Evolutionary conservation across 1,139 yeast species (phyloP).

Genomic region (Debaryomyces coudertii): DNA sequence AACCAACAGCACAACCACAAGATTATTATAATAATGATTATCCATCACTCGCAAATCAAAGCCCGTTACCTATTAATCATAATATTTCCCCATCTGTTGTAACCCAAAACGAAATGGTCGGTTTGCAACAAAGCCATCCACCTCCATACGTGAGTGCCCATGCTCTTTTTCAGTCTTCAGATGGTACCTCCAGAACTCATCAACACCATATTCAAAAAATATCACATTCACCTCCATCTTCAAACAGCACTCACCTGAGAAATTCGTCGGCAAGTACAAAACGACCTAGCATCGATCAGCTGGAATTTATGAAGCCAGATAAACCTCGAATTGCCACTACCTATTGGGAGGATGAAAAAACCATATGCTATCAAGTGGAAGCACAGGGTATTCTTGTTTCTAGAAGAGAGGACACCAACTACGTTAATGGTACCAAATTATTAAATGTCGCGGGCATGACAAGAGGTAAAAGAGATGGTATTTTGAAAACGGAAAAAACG

Average conservation of each 20-base stretch:
- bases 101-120: slow-evolving; percentile 1
- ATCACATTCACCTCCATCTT: slow-evolving; percentile 14
- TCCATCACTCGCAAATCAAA: slow-evolving; percentile 4
- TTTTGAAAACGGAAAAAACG: slow-evolving; percentile 53
- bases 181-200: slow-evolving; percentile 7
- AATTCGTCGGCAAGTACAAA: slow-evolving; percentile 19
- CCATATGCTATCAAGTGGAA: slow-evolving; percentile 53
- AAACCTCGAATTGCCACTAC: slow-evolving; percentile 50
- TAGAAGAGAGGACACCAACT: slow-evolving; percentile 54
- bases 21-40: slow-evolving; percentile 13
- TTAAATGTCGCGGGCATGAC: slow-evolving; percentile 94
- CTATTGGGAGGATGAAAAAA: slow-evolving; percentile 52
- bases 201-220: slow-evolving; percentile 16
- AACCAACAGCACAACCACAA: slow-evolving; percentile 13
- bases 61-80: slow-evolving; percentile 4
- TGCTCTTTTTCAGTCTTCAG: slow-evolving; percentile 4
- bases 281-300: slow-evolving; percentile 7
- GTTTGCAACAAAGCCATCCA: not conserved
- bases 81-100: not conserved
- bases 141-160: not conserved
- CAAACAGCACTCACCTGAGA: slow-evolving; percentile 19
- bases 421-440: slow-evolving; percentile 61
- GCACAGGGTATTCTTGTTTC: slow-evolving; percentile 50
- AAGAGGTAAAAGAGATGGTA: slow-evolving; percentile 94
- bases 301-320: slow-evolving; percentile 20